Conservation (phyloP, 2,329 filamentous ascomycete species). For the Talaromyces sp. region DNA sequence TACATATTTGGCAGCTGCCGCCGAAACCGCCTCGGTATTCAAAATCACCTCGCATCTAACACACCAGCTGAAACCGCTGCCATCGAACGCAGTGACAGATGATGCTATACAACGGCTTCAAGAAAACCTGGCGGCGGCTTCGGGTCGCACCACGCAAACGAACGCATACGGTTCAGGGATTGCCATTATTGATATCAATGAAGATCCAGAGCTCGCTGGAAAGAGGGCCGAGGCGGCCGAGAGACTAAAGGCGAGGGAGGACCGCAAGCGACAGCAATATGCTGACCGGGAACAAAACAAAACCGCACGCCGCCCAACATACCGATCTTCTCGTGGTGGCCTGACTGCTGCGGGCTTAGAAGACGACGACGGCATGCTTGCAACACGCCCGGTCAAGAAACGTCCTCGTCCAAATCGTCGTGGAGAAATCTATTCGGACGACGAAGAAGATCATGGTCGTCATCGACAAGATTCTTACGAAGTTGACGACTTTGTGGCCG, state of each 20-base stretch:
- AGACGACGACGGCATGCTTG: slow-evolving; percentile 48
- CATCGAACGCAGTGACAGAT: slow-evolving; percentile 52
- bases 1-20: slow-evolving; percentile 58
- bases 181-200: slow-evolving; percentile 54
- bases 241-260: slow-evolving; percentile 51
- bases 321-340: slow-evolving; percentile 44
- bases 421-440: slow-evolving; percentile 46
- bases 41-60: slow-evolving; percentile 61
- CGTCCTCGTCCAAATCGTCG: slow-evolving; percentile 38
- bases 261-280: slow-evolving; percentile 52
- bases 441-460: slow-evolving; percentile 44
- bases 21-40: slow-evolving; percentile 53
- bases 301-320: slow-evolving; percentile 44
- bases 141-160: slow-evolving; percentile 46
- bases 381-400: slow-evolving; percentile 35
- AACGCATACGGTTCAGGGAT: slow-evolving; percentile 45
- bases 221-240: slow-evolving; percentile 56
- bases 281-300: slow-evolving; percentile 52
- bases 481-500: slow-evolving; percentile 69
- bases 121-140: slow-evolving; percentile 53
- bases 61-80: slow-evolving; percentile 52
- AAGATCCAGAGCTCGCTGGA: slow-evolving; percentile 59
- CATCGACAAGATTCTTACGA: slow-evolving; percentile 75
- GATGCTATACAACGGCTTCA: slow-evolving; percentile 59
- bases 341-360: slow-evolving; percentile 55